phyloP scores from a whole-genome alignment of 129 eudicot genomes.

The Oenanthe sinensis region DNA sequence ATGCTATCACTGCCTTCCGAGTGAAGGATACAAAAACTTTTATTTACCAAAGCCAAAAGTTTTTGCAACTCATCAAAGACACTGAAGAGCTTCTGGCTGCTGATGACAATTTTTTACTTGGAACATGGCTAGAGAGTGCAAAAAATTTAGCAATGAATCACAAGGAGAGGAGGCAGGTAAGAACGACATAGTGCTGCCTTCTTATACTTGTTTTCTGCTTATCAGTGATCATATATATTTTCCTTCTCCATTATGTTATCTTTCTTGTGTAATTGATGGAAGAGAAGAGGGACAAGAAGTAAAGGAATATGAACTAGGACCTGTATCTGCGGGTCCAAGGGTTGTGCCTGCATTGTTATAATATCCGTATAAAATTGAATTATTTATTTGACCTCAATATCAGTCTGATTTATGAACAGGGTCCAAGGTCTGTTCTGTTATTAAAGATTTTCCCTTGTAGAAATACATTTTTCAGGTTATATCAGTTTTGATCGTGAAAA shows the following conservation, averaged over 20 bases:
- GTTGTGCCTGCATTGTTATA: neutral
- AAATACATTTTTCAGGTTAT: neutral
- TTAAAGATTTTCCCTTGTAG: neutral
- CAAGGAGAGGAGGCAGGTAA: constrained; percentile 63
- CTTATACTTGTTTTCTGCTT: neutral
- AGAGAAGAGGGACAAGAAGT: neutral
- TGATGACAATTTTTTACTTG: constrained; percentile 91
- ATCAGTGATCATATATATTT: neutral
- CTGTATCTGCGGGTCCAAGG: neutral
- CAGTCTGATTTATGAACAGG: neutral
- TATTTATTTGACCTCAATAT: neutral
- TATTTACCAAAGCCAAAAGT: constrained; percentile 38
- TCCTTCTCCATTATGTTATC: neutral
- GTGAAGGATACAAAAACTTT: constrained; percentile 50
- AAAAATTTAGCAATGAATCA: constrained; percentile 49
- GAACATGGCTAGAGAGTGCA: constrained; percentile 91
- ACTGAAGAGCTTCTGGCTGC: constrained; percentile 76
- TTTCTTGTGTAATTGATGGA: neutral
- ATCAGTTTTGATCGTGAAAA: neutral
- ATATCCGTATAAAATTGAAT: neutral
- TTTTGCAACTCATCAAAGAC: constrained; percentile 68
- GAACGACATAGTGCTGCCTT: neutral
- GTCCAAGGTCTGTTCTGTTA: neutral
- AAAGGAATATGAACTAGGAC: neutral
- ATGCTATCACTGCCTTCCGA: constrained; percentile 53